Percentiles rank a stretch among this genome's conserved stretches.
phyloP scores from a whole-genome alignment of 2,329 filamentous ascomycete species.

The Blastomyces gilchristii region DNA sequence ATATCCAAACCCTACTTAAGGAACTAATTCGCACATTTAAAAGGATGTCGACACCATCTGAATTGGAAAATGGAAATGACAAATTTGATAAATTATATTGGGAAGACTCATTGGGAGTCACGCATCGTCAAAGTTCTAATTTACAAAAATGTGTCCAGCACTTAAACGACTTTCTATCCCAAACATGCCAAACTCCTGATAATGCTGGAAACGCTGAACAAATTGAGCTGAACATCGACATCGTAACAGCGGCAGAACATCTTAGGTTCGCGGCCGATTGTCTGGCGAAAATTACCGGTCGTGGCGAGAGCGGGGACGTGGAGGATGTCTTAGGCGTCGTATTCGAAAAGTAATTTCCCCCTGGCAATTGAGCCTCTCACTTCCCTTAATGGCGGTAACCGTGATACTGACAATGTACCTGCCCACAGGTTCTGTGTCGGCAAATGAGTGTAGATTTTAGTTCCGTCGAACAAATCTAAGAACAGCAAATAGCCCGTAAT shows the following conservation, averaged over 20 bases:
- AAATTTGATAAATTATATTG: slow-evolving; percentile 54
- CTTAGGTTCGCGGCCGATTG: slow-evolving; percentile 69
- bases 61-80: slow-evolving; percentile 25
- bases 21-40: slow-evolving; percentile 59
- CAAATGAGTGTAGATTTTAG: slow-evolving; percentile 30
- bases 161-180: slow-evolving; percentile 61
- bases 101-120: slow-evolving; percentile 80
- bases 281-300: slow-evolving; percentile 78
- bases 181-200: slow-evolving; percentile 34
- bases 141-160: slow-evolving; percentile 61
- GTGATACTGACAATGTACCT: slow-evolving; percentile 11
- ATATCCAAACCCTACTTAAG: slow-evolving; percentile 58
- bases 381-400: slow-evolving; percentile 10
- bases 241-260: slow-evolving; percentile 83
- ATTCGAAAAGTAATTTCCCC: slow-evolving; percentile 74
- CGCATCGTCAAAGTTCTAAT: slow-evolving; percentile 75
- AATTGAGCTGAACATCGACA: slow-evolving; percentile 47
- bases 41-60: slow-evolving; percentile 32
- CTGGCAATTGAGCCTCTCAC: slow-evolving; percentile 2
- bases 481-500: slow-evolving; percentile 1
- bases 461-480: not conserved
- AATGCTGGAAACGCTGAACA: slow-evolving; percentile 13
- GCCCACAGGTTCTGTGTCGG: slow-evolving; percentile 46
- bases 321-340: slow-evolving; percentile 94
- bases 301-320: slow-evolving; percentile 75